Evolutionary conservation across 1,284 basidiomycete genomes (phyloP).

Genomic region (Xanthoconium separans): DNA sequence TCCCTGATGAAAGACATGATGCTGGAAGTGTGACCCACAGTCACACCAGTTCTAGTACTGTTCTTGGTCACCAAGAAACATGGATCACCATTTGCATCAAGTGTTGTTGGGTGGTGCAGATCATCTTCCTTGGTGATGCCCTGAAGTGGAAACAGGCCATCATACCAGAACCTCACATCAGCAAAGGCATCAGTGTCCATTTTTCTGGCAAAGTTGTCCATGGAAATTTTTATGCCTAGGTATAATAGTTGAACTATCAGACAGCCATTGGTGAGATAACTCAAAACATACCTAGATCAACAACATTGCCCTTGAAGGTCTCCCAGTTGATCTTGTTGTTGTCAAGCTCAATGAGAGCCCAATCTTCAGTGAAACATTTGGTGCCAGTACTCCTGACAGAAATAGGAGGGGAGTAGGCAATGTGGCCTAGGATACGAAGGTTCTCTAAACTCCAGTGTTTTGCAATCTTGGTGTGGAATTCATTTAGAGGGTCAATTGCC

Average conservation of each 20-base stretch:
- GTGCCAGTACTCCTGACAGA: neutral
- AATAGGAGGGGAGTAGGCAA: neutral
- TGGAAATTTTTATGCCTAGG: neutral
- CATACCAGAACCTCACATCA: neutral
- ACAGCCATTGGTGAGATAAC: neutral
- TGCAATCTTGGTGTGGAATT: neutral
- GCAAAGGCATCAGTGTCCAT: neutral
- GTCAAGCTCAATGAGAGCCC: neutral
- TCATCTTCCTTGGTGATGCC: neutral
- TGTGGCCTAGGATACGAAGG: neutral
- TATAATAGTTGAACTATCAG: neutral
- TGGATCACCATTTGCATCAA: neutral
- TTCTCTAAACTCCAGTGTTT: neutral
- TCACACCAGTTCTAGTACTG: neutral
- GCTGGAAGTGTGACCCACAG: neutral
- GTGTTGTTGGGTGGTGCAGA: neutral
- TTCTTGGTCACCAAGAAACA: constrained; percentile 1
- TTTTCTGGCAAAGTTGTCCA: neutral
- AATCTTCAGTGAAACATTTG: too few species aligned
- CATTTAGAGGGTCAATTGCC: neutral
- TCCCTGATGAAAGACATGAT: neutral
- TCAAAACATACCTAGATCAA: neutral
- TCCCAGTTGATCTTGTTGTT: neutral
- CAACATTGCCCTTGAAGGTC: neutral
- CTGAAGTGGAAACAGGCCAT: neutral